Evolutionary conservation across 306 rosid species (phyloP), one percentile per base, ranked within the genome.

Genomic region (Cicer chorassanicum): DNA sequence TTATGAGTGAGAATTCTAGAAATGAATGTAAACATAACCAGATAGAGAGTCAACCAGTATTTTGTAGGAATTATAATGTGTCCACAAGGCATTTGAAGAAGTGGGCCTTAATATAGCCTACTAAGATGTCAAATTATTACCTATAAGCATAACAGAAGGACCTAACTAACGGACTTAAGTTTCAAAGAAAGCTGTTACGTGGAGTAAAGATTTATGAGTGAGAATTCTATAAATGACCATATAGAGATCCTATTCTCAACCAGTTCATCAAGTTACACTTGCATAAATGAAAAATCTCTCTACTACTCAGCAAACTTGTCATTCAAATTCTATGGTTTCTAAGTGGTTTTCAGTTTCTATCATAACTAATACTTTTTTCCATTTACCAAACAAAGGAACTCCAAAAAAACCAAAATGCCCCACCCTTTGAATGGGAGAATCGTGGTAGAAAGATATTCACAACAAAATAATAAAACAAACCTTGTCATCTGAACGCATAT

Each of bases 401-500:
- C 9, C 13, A 8, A 38, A 65, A 50, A 53, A 7, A 4, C 8
- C 19, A 39, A 14, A 49, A 48, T 21, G 34, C n/a, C 8, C 2
- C 15, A 12, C 60, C 61, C 40, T 64, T 59, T 72, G 1, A 53
- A 59, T 9, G 12, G 1, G 65, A 8, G 42, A 29, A 29, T 5
- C 16, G 1, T 29, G 40, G 41, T 29, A 59, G 9, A 59, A 59
- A 1, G 13, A 74, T 67, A 50, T 55, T 48, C n/a, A 49, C 13
- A 59, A 59, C n/a, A 75, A 42, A 74, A 2, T n/a, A 45, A 43
- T 44, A 65, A 65, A 66, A 18, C 61, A 65, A 74, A 94, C 97
- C 97, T 87, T 81, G 40, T 78, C 78, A 64, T 80, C 82, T 0
- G 96, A 75, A 36, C 78, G 81, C 65, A 78, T 64, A 74, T 82